Evolutionary conservation across 176 grass and related monocot species (phyloP), one percentile per base, ranked within the genome.

Genomic region (Carex pumila): DNA sequence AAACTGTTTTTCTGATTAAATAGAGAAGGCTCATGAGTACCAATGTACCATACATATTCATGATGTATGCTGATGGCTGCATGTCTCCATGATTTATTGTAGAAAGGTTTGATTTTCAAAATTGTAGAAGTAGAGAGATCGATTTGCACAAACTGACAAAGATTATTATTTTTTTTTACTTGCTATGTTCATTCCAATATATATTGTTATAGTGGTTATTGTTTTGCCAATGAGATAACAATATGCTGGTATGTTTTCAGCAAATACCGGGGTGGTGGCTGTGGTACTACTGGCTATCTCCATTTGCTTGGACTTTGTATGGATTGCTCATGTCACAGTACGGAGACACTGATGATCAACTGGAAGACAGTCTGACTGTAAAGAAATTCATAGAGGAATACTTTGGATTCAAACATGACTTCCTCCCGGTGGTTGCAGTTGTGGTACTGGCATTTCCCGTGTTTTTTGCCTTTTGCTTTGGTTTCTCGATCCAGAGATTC

Each of bases 251-350:
- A 61, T 60, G 18, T 86, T 56, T 89, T 22, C 82, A 97, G 95
- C 89, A 86, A 88, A 92, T 94, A 83, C 94, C 94, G 5, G 83
- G 64, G 69, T 94, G 94, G 90, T 97, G 94, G 92, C 73, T 86
- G 65, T 97, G 89, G 90, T 97, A 97, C 78, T 94, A 91, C 57
- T 94, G 92, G 90, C 34, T 91, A 59, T 91, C 83, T 53, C 92
- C 92, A 0, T 58, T 94, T 59, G 83, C 90, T 78, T 97, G 90
- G 90, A 94, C 92, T 6, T 84, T 97, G 29, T 97, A 97, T 54
- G 94, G 94, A 21, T 83, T 97, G 50, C 81, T 97, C 60, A 85
- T 88, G 25, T 89, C 92, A 0, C 94, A 97, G 18, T 97, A 92
- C 12, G 94, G 94, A 41, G 94, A 97, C 73, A 43, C 87, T 52